Conservation (phyloP, 768 basidiomycete genomes). For the Lactifluus hygrophoroides region DNA sequence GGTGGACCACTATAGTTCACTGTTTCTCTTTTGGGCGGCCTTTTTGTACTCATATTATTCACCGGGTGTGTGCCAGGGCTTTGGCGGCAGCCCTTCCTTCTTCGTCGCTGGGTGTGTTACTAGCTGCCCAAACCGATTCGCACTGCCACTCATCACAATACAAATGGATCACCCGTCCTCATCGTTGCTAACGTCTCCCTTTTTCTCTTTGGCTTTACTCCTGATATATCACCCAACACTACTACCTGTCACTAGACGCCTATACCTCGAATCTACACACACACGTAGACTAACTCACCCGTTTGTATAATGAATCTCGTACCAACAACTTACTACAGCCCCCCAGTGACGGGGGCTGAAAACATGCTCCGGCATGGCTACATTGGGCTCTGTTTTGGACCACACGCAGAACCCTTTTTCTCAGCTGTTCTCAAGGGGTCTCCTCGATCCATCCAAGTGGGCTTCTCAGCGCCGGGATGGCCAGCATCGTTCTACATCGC, state of each 20-base stretch:
- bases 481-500: conserved; percentile 9
- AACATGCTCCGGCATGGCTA: conserved; percentile 12
- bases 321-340: not conserved
- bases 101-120: not conserved
- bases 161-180: not conserved
- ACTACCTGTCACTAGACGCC: not conserved
- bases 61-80: not conserved
- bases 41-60: not conserved
- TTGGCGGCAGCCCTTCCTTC: not conserved
- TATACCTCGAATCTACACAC: not conserved
- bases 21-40: conserved; percentile 1
- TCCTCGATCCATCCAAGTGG: conserved; percentile 8
- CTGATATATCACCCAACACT: not conserved
- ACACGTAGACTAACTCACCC: not conserved
- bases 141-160: conserved; percentile 2
- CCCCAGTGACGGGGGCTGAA: conserved; percentile 6
- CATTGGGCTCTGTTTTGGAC: conserved; percentile 7
- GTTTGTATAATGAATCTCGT: not conserved
- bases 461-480: conserved; percentile 15
- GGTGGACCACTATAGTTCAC: not conserved
- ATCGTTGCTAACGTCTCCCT: not conserved
- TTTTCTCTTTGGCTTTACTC: not conserved
- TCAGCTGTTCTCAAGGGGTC: conserved; percentile 3
- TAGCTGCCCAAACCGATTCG: not conserved
- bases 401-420: conserved; percentile 11